These are phyloP conservation scores for Suillus discolor DNA, from an alignment of 768 basidiomycete species.

Conservation along the genomic window DNA sequence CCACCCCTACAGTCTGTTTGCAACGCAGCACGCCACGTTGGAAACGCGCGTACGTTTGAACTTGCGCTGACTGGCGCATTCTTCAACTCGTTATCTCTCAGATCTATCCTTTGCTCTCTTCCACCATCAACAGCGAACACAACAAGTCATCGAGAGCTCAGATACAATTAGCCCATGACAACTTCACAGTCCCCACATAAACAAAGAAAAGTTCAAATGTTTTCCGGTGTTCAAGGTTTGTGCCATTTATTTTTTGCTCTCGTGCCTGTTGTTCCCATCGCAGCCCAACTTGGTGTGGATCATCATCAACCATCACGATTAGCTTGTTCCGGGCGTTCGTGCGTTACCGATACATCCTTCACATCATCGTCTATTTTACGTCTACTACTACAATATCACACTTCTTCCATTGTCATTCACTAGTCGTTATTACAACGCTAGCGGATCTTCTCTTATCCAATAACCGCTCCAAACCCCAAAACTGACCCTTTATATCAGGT, in stretches of 20 bases:
- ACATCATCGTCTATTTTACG: conserved; percentile 35
- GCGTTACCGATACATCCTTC: conserved; percentile 25
- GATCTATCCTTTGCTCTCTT: conserved; percentile 36
- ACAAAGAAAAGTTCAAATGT: conserved; percentile 53
- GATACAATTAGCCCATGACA: conserved; percentile 47
- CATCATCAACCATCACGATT: conserved; percentile 17
- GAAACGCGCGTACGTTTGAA: conserved; percentile 53
- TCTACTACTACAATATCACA: conserved; percentile 11
- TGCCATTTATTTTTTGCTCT: conserved; percentile 25
- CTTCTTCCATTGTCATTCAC: conserved; percentile 8
- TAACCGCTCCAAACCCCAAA: conserved; percentile 5
- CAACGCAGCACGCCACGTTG: conserved; percentile 60
- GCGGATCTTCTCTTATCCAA: conserved; percentile 16
- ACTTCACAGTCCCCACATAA: conserved; percentile 58
- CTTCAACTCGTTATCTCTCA: conserved; percentile 27
- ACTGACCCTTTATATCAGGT: conserved; percentile 16
- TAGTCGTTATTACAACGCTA: conserved; percentile 6
- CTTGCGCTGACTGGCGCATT: conserved; percentile 2
- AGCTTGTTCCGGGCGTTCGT: conserved; percentile 16
- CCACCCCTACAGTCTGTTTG: conserved; percentile 54
- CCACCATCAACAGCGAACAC: conserved; percentile 22
- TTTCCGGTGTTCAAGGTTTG: conserved; percentile 52
- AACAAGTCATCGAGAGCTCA: conserved; percentile 19
- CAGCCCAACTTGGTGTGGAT: conserved; percentile 11
- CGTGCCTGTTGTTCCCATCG: conserved; percentile 17